A percentile compares a stretch with the other conserved stretches of the same genome.
Evolutionary conservation across 371 early-diverging fungal species (phyloP).

Genomic region (Mortierella sp.): DNA sequence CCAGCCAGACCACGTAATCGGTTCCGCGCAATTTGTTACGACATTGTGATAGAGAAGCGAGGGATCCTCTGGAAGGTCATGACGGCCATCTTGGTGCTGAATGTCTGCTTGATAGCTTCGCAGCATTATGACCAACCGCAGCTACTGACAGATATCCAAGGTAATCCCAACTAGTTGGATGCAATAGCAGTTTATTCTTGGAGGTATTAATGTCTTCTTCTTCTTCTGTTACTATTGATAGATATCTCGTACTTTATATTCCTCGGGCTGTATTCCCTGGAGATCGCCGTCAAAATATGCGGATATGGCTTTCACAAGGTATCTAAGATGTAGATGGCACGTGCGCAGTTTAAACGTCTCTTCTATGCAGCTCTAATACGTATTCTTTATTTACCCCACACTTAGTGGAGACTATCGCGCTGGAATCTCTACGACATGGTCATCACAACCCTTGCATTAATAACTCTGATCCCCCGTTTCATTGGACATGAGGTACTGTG

Average conservation of each 20-base stretch:
- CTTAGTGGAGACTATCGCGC: conserved; percentile 59
- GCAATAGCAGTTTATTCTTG: too few species aligned
- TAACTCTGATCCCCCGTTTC: conserved; percentile 62
- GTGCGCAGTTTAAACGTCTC: too few species aligned
- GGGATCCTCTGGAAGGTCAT: conserved; percentile 59
- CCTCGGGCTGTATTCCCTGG: conserved; percentile 57
- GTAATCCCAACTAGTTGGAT: too few species aligned
- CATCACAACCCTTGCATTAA: conserved; percentile 59
- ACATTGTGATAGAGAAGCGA: conserved; percentile 59
- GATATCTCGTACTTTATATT: conserved; percentile 64
- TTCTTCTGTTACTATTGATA: conserved; percentile 17
- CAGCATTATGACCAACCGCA: conserved; percentile 62
- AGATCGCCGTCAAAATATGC: conserved; percentile 57
- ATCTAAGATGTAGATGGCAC: conserved; percentile 1
- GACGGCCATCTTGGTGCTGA: conserved; percentile 50
- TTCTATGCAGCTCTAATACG: too few species aligned
- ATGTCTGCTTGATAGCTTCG: conserved; percentile 60
- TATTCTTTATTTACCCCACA: too few species aligned
- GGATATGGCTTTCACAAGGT: conserved; percentile 64
- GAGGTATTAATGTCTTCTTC: neutral
- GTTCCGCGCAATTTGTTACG: conserved; percentile 59
- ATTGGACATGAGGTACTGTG: conserved; percentile 60
- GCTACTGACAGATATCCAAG: conserved; percentile 58
- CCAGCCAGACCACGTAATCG: conserved; percentile 54
- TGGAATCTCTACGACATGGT: conserved; percentile 65